Conservation (phyloP, 345 rosid species). For the Eucalyptus erythrocorys region DNA sequence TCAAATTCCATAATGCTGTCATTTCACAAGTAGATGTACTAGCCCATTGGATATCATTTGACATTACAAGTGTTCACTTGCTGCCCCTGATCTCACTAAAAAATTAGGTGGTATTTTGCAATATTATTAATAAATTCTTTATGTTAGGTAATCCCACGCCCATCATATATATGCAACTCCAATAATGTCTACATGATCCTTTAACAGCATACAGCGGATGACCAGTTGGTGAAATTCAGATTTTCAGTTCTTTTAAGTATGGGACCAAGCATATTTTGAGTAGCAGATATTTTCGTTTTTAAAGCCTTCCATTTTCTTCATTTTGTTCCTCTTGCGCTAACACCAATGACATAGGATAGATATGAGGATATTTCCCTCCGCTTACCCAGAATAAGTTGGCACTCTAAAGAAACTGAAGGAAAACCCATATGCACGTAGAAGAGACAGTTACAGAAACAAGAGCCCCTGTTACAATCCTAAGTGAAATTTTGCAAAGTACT, state of each 20-base stretch:
- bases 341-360: background rate
- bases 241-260: background rate
- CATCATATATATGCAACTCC: background rate
- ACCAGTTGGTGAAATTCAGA: background rate
- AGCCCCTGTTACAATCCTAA: background rate
- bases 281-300: background rate
- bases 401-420: background rate
- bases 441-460: background rate
- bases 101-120: too few relatives aligned
- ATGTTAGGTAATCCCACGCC: background rate
- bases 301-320: background rate
- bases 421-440: background rate
- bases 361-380: background rate
- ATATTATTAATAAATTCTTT: too few relatives aligned
- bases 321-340: background rate
- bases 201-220: background rate
- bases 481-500: background rate
- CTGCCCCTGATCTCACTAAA: background rate
- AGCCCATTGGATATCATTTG: background rate
- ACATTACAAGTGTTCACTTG: background rate
- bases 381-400: background rate
- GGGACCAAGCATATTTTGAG: background rate
- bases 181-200: background rate
- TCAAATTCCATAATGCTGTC: background rate
- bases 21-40: background rate